phyloP scores from a whole-genome alignment of 176 grass and related monocot genomes.

The Cymbopogon citratus region DNA sequence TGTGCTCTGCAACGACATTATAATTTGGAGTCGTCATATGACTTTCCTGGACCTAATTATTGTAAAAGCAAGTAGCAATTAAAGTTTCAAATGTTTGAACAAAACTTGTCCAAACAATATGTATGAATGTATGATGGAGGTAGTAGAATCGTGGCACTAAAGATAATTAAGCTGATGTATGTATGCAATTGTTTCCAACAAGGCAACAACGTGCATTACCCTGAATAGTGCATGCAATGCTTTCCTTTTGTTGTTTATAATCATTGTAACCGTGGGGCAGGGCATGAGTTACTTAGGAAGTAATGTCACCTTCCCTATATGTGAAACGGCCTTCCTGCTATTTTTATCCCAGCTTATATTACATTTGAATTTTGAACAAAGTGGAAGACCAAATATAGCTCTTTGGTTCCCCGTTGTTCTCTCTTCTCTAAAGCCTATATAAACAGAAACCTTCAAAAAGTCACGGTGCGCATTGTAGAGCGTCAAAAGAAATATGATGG shows the following conservation, averaged over 20 bases:
- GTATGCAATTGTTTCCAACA: no score
- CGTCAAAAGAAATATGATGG: constrained; percentile 14
- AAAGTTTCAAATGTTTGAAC: no score
- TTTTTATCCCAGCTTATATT: neutral
- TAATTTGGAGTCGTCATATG: no score
- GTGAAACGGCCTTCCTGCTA: constrained; percentile 16
- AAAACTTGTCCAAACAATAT: no score
- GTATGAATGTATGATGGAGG: no score
- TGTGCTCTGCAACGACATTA: no score
- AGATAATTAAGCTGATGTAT: no score
- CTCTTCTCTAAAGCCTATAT: constrained; percentile 12
- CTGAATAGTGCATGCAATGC: neutral
- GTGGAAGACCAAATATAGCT: neutral
- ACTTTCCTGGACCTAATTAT: no score
- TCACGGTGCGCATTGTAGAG: neutral
- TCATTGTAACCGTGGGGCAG: neutral
- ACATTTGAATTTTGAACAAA: neutral
- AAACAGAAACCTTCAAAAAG: neutral
- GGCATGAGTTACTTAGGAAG: neutral
- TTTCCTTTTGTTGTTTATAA: neutral
- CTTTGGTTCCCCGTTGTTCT: neutral
- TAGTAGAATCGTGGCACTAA: no score
- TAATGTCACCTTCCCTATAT: neutral
- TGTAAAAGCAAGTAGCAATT: no score
- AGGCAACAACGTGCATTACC: no score